A percentile compares a stretch with the other conserved stretches of the same genome.
Conservation (phyloP, 768 basidiomycete species). For the Pisolithus orientalis region DNA sequence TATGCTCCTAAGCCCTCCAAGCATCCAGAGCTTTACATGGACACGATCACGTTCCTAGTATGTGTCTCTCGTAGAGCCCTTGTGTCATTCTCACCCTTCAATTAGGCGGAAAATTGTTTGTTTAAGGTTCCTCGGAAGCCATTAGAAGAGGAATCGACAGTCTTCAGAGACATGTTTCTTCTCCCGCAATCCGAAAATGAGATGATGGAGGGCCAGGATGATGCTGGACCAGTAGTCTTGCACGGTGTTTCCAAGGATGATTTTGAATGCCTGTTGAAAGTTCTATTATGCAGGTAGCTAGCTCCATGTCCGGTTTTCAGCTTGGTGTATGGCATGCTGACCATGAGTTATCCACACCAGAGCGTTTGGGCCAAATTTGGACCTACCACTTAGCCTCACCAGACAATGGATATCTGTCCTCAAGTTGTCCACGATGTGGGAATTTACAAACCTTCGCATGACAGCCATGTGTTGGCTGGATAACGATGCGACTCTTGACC, state of each 20-base stretch:
- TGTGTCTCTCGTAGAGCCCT: neutral
- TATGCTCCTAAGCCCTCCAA: neutral
- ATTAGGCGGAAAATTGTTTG: conserved; percentile 14
- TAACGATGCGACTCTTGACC: no score
- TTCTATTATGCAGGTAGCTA: conserved; percentile 9
- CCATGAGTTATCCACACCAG: neutral
- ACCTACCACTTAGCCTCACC: neutral
- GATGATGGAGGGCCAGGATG: conserved; percentile 8
- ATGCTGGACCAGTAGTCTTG: conserved; percentile 12
- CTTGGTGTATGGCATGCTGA: neutral
- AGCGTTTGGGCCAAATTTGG: neutral
- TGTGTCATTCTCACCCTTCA: neutral
- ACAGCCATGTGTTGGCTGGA: no score
- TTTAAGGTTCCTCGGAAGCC: no score
- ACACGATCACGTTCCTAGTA: conserved; percentile 10
- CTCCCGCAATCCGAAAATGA: no score
- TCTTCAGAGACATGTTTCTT: no score
- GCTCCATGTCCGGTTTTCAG: neutral
- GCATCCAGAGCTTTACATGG: conserved; percentile 7
- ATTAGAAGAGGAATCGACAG: no score
- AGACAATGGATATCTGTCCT: neutral
- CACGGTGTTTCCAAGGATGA: neutral
- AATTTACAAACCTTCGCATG: no score
- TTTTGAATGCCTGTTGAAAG: conserved; percentile 10
- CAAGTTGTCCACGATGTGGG: no score